Evolutionary conservation across 2,329 filamentous ascomycete species (phyloP).

Genomic region (Phymatotrichopsis omnivora): DNA sequence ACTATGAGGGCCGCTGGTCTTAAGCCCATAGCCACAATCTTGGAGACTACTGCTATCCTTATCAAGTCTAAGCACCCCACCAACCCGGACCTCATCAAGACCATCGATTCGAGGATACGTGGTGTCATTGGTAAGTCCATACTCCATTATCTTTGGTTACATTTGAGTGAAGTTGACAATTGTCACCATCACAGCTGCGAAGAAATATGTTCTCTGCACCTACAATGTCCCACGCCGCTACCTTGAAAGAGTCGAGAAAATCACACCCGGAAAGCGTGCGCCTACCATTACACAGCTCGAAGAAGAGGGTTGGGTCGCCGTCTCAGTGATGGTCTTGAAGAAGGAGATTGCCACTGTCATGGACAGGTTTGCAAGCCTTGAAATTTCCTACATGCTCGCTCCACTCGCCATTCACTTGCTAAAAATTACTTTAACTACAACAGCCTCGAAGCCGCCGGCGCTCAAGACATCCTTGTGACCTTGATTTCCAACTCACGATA

Average conservation of each 20-base stretch:
- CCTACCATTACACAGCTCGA: constrained; percentile 86
- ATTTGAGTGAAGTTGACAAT: too few relatives aligned
- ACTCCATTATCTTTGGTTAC: neutral
- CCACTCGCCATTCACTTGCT: neutral
- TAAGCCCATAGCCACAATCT: constrained; percentile 86
- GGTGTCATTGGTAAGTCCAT: constrained; percentile 68
- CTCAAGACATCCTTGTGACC: constrained; percentile 74
- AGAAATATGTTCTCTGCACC: constrained; percentile 88
- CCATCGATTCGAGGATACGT: constrained; percentile 76
- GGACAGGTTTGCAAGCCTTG: constrained; percentile 51
- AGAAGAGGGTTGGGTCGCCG: constrained; percentile 85
- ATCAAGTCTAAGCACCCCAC: constrained; percentile 82
- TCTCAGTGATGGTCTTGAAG: constrained; percentile 86
- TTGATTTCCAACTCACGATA: constrained; percentile 69
- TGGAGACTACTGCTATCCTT: constrained; percentile 76
- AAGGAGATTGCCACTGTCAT: constrained; percentile 75
- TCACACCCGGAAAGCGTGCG: constrained; percentile 89
- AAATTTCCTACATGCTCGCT: neutral
- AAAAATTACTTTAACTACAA: neutral
- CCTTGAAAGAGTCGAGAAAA: constrained; percentile 56
- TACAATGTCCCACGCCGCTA: constrained; percentile 76
- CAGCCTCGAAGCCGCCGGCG: constrained; percentile 49
- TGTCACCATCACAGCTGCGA: constrained; percentile 52
- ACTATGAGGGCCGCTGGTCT: constrained; percentile 95
- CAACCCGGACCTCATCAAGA: constrained; percentile 67